Evolutionary conservation across 768 basidiomycete species (phyloP), one percentile per base, ranked within the genome.

Genomic region (Chalciporus piperatus): DNA sequence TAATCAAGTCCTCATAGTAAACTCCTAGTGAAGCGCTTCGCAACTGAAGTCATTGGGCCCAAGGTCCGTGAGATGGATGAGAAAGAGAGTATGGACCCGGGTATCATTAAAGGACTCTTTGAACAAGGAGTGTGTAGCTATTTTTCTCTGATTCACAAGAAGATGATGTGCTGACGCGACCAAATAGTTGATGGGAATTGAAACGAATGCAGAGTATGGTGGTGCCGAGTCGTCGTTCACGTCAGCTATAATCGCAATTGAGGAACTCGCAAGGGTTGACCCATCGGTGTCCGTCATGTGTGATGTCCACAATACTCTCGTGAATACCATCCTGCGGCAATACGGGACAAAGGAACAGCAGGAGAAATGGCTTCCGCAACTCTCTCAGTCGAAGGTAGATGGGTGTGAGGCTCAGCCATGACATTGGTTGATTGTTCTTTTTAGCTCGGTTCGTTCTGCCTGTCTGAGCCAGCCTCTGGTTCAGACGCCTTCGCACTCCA

Each of bases 1-100:
- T 39, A 10, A 8, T 45, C 33, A 46, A 16, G 30, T 32, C 28
- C 16, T 33, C 13, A 17, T 27, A 5, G 48, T 41, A 50, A 8
- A 54, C 52, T 56, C 11, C 17, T 63, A 92, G 96, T 98, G 20
- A 78, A 78, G 61, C 87, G 91, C 23, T 98, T 98, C 61, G 92
- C 95, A 0, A 76, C 80, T 46, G 94, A 98, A 46, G 85, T 96
- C 25, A 82, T 99, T 17, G 89, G 73, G 3, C 97, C 97, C 43
- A 91, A 85, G 69, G 95, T 97, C 51, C 81, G 85, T 19, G 93
- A 95, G 69, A 99, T 99, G 97, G 97, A 99, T 64, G 97, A 99
- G 77, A 89, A 85, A 49, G 96, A 99, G 72, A 73, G 69, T 50
- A 98, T 99, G 96, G 94, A 98, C 66, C 83, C 90, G 1, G 77